Evolutionary conservation across 164 flowering plant genomes (phyloP).

Genomic region (Chimonanthus praecox): DNA sequence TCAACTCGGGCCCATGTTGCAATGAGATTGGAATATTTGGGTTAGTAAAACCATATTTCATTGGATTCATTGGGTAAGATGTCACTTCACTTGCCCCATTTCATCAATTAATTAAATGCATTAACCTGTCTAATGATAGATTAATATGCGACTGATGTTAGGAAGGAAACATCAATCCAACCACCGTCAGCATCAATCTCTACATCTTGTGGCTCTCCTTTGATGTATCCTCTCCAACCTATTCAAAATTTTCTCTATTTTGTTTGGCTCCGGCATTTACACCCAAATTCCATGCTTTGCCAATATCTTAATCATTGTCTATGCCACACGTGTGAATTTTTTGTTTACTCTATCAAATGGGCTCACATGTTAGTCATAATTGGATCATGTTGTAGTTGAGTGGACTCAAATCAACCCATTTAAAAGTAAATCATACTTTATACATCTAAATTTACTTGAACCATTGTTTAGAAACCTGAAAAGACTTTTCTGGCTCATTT

Average conservation of each 20-base stretch:
- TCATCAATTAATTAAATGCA: not conserved
- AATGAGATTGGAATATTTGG: not conserved
- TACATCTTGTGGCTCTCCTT: not conserved
- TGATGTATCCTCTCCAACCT: not conserved
- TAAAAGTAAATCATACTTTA: no score
- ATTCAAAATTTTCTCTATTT: not conserved
- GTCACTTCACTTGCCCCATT: not conserved
- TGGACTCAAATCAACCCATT: no score
- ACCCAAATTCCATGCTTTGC: no score
- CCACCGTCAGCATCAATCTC: constrained; percentile 1
- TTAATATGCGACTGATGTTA: not conserved
- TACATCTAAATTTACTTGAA: no score
- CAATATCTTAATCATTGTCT: no score
- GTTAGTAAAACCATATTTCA: not conserved
- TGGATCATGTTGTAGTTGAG: no score
- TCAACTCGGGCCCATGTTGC: not conserved
- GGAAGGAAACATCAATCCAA: constrained; percentile 14
- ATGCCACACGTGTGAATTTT: no score
- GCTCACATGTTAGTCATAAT: no score
- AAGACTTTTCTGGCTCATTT: no score
- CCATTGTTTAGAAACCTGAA: no score
- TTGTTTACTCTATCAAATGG: no score
- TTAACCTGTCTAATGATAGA: not conserved
- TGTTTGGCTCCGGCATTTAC: not conserved
- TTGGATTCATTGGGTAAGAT: constrained; percentile 5